Percentiles rank a stretch among this genome's conserved stretches.
Evolutionary conservation across 2,329 filamentous ascomycete genomes (phyloP).

Genomic region (Helotiales sp.): DNA sequence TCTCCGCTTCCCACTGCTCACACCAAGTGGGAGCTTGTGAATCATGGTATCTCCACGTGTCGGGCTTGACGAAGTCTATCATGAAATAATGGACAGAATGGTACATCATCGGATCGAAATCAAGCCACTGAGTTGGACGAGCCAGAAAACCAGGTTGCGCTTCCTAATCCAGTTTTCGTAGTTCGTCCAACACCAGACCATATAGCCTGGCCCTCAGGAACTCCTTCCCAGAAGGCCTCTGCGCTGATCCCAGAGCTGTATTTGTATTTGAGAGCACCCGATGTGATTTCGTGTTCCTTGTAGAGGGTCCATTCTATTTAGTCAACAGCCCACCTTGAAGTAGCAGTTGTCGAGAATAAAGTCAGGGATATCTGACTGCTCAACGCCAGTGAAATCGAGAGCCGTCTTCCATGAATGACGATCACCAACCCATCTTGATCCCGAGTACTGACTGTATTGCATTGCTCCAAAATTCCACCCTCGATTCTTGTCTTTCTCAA

Average conservation of each 20-base stretch:
- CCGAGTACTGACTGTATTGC: too few species aligned
- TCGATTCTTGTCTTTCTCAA: constrained; percentile 1
- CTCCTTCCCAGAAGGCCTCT: too few species aligned
- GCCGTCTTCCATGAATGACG: constrained; percentile 2
- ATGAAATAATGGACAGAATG: not conserved
- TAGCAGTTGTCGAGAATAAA: constrained; percentile 8
- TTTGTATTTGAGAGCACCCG: not conserved
- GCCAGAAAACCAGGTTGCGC: not conserved
- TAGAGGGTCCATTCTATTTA: not conserved
- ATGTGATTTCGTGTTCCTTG: too few species aligned
- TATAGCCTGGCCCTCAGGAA: not conserved
- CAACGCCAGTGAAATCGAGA: constrained; percentile 8
- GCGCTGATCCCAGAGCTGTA: too few species aligned
- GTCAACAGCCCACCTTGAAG: not conserved
- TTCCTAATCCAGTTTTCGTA: not conserved
- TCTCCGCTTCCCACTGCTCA: not conserved
- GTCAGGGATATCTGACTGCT: constrained; percentile 5
- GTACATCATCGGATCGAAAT: not conserved
- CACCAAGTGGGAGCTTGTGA: not conserved
- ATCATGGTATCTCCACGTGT: not conserved
- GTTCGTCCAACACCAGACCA: not conserved
- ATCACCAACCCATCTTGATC: not conserved
- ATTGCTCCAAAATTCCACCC: not conserved
- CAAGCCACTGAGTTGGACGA: not conserved
- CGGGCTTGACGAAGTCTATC: not conserved